Conservation (phyloP, 768 basidiomycete species). For the Boletus rufocinnamomeus region DNA sequence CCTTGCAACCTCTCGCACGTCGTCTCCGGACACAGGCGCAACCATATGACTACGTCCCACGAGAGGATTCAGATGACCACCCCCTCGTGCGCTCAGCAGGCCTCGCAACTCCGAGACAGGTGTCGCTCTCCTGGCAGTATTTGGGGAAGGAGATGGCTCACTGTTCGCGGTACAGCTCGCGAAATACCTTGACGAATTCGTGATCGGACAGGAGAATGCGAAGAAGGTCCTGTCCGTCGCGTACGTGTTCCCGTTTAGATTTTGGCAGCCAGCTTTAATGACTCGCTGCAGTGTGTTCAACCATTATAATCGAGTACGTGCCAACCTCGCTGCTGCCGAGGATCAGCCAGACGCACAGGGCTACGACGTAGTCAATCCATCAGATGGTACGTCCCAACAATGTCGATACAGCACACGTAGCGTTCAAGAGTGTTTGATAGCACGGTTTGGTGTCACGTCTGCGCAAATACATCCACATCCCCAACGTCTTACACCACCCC, state of each 20-base stretch:
- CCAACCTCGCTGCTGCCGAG: conserved; percentile 58
- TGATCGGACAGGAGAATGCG: conserved; percentile 89
- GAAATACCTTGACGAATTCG: conserved; percentile 83
- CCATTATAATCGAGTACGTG: conserved; percentile 87
- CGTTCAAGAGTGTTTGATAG: conserved; percentile 25
- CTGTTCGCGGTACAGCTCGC: conserved; percentile 54
- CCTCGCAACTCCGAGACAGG: conserved; percentile 62
- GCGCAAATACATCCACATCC: conserved; percentile 67
- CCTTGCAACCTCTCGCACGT: conserved; percentile 35
- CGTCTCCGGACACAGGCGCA: conserved; percentile 59
- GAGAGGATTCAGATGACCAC: conserved; percentile 35
- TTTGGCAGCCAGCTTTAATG: conserved; percentile 4
- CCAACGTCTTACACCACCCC: conserved; percentile 37
- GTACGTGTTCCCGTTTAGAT: conserved; percentile 49
- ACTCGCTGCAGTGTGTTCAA: conserved; percentile 74
- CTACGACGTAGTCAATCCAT: conserved; percentile 29
- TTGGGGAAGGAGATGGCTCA: conserved; percentile 11
- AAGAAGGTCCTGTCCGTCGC: conserved; percentile 95
- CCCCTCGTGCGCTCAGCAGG: conserved; percentile 45
- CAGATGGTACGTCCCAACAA: conserved; percentile 33
- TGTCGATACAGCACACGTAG: background rate
- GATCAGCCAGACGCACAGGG: conserved; percentile 33
- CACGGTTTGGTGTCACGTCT: conserved; percentile 45
- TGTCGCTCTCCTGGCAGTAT: conserved; percentile 19
- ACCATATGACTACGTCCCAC: conserved; percentile 41